These are phyloP conservation scores for Nemania abortiva DNA, from an alignment of 2,329 filamentous ascomycete genomes.

Conservation along the genomic window DNA sequence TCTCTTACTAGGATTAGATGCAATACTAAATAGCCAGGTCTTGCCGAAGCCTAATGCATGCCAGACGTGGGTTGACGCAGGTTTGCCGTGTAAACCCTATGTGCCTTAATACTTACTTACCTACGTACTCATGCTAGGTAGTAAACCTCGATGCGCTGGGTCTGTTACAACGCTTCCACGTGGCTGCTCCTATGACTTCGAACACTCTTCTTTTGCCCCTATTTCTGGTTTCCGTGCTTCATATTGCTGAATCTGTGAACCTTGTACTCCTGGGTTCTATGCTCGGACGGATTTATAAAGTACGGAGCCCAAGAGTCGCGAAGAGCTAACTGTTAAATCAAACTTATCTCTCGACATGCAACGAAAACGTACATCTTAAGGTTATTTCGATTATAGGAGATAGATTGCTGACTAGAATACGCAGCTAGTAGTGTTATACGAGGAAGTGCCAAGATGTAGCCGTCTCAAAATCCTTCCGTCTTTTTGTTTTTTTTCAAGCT, in stretches of 20 bases:
- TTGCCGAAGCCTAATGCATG: no score
- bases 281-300: background rate
- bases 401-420: conserved; percentile 32
- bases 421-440: conserved; percentile 18
- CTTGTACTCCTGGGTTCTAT: background rate
- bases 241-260: background rate
- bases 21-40: no score
- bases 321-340: background rate
- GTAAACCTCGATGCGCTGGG: background rate
- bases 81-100: background rate
- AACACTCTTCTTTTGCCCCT: background rate
- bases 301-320: background rate
- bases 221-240: background rate
- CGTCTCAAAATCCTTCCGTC: conserved; percentile 14
- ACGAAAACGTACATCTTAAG: background rate
- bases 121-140: background rate
- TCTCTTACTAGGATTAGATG: no score
- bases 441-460: conserved; percentile 3
- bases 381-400: conserved; percentile 33
- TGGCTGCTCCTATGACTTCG: background rate
- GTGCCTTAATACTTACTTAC: background rate
- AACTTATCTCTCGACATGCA: background rate
- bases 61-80: no score
- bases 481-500: conserved; percentile 33
- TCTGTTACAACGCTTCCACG: background rate